Evolutionary conservation across 2,329 filamentous ascomycete genomes (phyloP).

Genomic region (Pseudogymnoascus sp.): DNA sequence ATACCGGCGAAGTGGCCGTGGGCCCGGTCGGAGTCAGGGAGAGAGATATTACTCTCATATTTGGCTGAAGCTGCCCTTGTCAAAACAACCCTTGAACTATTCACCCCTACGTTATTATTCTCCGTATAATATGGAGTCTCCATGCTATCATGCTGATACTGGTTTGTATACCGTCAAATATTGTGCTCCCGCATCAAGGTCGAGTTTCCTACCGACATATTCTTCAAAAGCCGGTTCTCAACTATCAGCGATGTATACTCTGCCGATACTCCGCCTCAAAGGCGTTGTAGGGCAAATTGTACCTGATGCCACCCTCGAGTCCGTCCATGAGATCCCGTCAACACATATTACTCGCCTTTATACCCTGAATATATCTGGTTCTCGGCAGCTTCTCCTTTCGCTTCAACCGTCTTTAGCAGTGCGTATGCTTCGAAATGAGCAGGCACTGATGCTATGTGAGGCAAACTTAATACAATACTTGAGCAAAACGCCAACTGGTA

Average conservation of each 20-base stretch:
- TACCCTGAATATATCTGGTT: constrained; percentile 24
- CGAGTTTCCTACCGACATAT: constrained; percentile 2
- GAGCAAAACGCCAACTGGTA: not conserved
- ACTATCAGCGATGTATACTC: constrained; percentile 24
- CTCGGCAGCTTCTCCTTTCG: constrained; percentile 18
- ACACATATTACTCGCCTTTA: constrained; percentile 26
- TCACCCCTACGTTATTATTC: not conserved
- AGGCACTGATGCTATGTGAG: constrained; percentile 23
- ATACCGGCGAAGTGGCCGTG: not conserved
- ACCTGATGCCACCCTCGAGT: constrained; percentile 20
- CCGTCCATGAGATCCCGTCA: constrained; percentile 25
- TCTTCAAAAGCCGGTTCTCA: constrained; percentile 20
- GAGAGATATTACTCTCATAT: constrained; percentile 7
- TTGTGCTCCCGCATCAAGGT: not conserved
- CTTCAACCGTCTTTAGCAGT: constrained; percentile 3
- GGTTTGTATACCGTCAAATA: not conserved
- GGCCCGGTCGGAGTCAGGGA: not conserved
- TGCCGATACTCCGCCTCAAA: constrained; percentile 24
- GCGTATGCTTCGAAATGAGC: constrained; percentile 25
- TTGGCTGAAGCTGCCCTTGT: constrained; percentile 5
- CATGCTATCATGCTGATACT: not conserved
- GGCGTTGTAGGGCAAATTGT: constrained; percentile 23
- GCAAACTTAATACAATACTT: constrained; percentile 17
- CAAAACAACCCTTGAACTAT: not conserved
- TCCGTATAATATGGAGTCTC: constrained; percentile 4